Evolutionary conservation across 164 flowering plant genomes (phyloP).

Genomic region (Magnolia sinica): DNA sequence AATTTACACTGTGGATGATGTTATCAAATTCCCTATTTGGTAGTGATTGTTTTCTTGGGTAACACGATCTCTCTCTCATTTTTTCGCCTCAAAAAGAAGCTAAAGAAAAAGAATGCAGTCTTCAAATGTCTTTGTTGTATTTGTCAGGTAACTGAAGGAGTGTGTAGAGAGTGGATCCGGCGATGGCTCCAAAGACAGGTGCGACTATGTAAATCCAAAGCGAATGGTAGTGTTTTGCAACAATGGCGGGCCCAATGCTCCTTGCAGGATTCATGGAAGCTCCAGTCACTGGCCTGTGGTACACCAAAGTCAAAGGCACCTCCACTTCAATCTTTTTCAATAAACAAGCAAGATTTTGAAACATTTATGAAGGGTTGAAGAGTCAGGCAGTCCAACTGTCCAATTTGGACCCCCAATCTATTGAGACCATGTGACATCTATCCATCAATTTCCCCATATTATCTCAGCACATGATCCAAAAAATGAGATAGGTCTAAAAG

Average conservation of each 20-base stretch:
- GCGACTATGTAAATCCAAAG: slow-evolving; percentile 29
- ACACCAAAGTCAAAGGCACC: neutral
- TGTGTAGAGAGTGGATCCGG: slow-evolving; percentile 10
- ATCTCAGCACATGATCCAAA: no score
- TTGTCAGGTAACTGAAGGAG: slow-evolving; percentile 9
- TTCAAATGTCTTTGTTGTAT: slow-evolving; percentile 16
- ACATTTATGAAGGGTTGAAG: neutral
- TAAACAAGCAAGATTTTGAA: neutral
- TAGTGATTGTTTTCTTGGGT: no score
- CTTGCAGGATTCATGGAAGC: slow-evolving; percentile 46
- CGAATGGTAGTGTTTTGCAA: slow-evolving; percentile 4
- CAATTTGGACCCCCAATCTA: no score
- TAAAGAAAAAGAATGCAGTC: slow-evolving; percentile 13
- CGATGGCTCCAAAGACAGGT: slow-evolving; percentile 15
- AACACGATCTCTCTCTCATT: no score
- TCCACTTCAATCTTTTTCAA: neutral
- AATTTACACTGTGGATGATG: no score
- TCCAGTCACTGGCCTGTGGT: slow-evolving; percentile 23
- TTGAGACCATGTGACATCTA: no score
- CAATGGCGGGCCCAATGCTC: slow-evolving; percentile 36
- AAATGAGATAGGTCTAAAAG: no score
- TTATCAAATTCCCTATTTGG: no score
- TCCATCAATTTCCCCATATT: no score
- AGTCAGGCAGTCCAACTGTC: no score
- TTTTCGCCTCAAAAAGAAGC: no score